Evolutionary conservation across 352 stramenopile species (phyloP), one percentile per base, ranked within the genome.

Genomic region (Phytophthora sansomeana): DNA sequence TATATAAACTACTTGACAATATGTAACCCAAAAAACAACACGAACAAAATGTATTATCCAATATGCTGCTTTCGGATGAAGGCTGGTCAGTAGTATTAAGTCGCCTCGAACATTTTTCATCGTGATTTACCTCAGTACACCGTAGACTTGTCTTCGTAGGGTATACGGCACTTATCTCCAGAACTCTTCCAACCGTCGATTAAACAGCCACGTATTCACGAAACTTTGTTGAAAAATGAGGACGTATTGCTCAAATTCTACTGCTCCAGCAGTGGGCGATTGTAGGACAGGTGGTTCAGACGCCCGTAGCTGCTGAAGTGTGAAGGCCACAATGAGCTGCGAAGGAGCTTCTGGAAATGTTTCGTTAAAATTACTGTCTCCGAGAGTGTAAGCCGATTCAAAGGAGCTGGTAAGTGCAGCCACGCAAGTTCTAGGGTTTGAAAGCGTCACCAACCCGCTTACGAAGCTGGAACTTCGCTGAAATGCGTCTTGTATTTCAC

Each of bases 181-280:
- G 24, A 63, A 63, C 1, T 73, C 16, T 11, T 67, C 21, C 16
- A 76, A 63, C 6, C 64, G 58, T 5, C 44, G n/a, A n/a, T 51
- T 63, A n/a, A 79, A 63, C 1, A 79, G 36, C 68, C 63, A 74
- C 5, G 54, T 48, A 41, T 79, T 75, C 38, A 74, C 16, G 24
- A 72, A 74, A 16, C 63, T 68, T 5, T 72, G 66, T 8, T 63
- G 59, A 8, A 67, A 72, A 14, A 79, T 55, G 6, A 41, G 59
- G 1, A 28, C 39, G 32, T 71, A 79, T n/a, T 66, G 44, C 6
- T 57, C 58, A 4, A 49, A 33, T 28, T 79, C 63, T 7, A 77
- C 26, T 24, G 64, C 54, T 7, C 63, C 58, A 24, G 43, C 48
- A 19, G 19, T 47, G 24, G 52, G 24, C 4, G 63, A 14, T 38